A percentile compares a stretch with the other conserved stretches of the same genome.
These are phyloP conservation scores for Capronia epimyces DNA, from an alignment of 2,329 filamentous ascomycete species.

Conservation along the genomic window DNA sequence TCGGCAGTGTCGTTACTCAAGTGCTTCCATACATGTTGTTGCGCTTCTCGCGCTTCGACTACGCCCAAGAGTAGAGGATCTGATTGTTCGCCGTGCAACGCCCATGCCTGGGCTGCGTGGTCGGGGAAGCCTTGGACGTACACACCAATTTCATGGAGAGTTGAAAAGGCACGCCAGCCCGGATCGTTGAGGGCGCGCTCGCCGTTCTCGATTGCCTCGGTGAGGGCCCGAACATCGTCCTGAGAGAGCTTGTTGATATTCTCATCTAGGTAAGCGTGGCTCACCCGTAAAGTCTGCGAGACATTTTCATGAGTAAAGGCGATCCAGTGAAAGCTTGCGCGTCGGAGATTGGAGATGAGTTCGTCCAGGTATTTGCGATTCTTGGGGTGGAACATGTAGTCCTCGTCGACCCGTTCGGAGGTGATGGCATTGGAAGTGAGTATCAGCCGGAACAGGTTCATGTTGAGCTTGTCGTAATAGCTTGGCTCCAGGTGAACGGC, in stretches of 20 bases:
- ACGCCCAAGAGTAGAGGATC: slow-evolving; percentile 54
- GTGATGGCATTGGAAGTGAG: slow-evolving; percentile 82
- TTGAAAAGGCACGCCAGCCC: slow-evolving; percentile 62
- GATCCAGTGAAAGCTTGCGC: slow-evolving; percentile 80
- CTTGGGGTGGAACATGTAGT: slow-evolving; percentile 81
- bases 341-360: slow-evolving; percentile 71
- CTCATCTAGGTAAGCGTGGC: slow-evolving; percentile 61
- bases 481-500: slow-evolving; percentile 72
- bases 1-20: slow-evolving; percentile 36
- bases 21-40: slow-evolving; percentile 47
- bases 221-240: slow-evolving; percentile 58
- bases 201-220: slow-evolving; percentile 61
- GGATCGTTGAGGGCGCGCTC: slow-evolving; percentile 54
- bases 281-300: slow-evolving; percentile 57
- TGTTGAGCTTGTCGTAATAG: slow-evolving; percentile 73
- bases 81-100: slow-evolving; percentile 49
- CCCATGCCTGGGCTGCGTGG: slow-evolving; percentile 59
- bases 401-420: slow-evolving; percentile 73
- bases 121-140: slow-evolving; percentile 64
- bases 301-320: slow-evolving; percentile 63
- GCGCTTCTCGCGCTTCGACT: slow-evolving; percentile 52
- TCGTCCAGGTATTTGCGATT: slow-evolving; percentile 62
- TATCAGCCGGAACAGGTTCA: slow-evolving; percentile 80
- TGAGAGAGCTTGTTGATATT: slow-evolving; percentile 53
- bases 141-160: slow-evolving; percentile 71